A percentile compares a stretch with the other conserved stretches of the same genome.
Evolutionary conservation across 352 stramenopile genomes (phyloP).

Genomic region (Peronospora destructor): DNA sequence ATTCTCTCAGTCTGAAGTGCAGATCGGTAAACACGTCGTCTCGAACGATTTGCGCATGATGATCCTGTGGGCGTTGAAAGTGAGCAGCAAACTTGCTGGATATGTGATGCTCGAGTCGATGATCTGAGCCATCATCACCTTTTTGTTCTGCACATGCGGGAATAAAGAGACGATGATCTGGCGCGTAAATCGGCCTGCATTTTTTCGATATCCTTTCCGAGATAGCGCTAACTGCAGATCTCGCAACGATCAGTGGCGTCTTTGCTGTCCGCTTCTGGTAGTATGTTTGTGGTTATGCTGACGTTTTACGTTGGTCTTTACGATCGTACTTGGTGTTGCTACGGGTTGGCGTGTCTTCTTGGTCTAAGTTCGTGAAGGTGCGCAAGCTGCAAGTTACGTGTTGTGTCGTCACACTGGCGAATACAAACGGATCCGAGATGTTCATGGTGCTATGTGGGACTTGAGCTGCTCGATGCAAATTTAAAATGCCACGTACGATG

Average conservation of each 20-base stretch:
- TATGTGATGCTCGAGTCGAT: conserved; percentile 22
- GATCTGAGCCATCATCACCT: conserved; percentile 22
- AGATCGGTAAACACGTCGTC: conserved; percentile 16
- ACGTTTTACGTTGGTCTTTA: conserved; percentile 14
- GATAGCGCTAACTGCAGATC: too few species aligned
- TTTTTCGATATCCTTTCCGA: not conserved
- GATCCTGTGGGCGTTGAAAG: conserved; percentile 15
- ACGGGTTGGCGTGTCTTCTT: not conserved
- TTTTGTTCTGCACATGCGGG: conserved; percentile 18
- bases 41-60: conserved; percentile 16
- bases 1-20: conserved; percentile 14
- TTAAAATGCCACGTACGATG: not conserved
- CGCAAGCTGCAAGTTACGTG: not conserved
- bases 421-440: conserved; percentile 11
- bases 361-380: not conserved
- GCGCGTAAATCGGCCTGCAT: conserved; percentile 19
- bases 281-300: not conserved
- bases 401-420: not conserved
- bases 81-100: conserved; percentile 12
- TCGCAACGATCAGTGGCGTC: conserved; percentile 12
- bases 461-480: not conserved
- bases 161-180: conserved; percentile 27
- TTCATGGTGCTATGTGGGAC: conserved; percentile 1
- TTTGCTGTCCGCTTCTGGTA: conserved; percentile 13
- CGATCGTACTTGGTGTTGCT: not conserved